phyloP scores from a whole-genome alignment of 129 eudicot species.

The Tagetes erecta region DNA sequence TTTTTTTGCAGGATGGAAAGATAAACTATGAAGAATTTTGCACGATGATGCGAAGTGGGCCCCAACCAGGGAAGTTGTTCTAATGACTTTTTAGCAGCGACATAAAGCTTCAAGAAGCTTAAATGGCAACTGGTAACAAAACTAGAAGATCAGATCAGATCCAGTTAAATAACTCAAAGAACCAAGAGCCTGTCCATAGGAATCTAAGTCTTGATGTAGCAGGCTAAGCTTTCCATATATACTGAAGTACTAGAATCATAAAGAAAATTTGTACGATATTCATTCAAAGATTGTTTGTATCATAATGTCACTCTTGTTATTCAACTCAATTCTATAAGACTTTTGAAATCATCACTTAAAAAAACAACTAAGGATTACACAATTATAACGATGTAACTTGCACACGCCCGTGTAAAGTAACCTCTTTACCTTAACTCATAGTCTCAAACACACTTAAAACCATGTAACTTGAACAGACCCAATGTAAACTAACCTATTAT shows the following conservation, averaged over 20 bases:
- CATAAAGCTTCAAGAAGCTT: constrained; percentile 15
- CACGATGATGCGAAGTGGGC: constrained; percentile 80
- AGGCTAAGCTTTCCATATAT: not conserved
- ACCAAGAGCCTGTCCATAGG: not conserved
- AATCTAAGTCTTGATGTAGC: not conserved
- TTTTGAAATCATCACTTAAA: not conserved
- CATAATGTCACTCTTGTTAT: not conserved
- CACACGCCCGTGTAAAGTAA: not conserved
- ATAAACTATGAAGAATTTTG: constrained; percentile 68
- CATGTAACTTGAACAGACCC: not conserved
- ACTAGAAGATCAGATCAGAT: constrained; percentile 17
- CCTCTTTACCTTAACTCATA: not conserved
- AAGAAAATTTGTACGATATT: constrained; percentile 24
- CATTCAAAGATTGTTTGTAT: not conserved
- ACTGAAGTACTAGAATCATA: constrained; percentile 17
- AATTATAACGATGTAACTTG: not conserved
- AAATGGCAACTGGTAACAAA: constrained; percentile 14
- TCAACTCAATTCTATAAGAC: not conserved
- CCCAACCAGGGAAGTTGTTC: constrained; percentile 57
- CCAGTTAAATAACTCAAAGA: not conserved
- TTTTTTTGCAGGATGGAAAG: constrained; percentile 72
- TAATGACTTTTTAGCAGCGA: constrained; percentile 25
- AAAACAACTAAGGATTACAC: not conserved
- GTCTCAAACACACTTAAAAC: not conserved
- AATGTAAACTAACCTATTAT: not conserved